Conservation (phyloP, 331 rosid genomes). For the Quercus phellos region DNA sequence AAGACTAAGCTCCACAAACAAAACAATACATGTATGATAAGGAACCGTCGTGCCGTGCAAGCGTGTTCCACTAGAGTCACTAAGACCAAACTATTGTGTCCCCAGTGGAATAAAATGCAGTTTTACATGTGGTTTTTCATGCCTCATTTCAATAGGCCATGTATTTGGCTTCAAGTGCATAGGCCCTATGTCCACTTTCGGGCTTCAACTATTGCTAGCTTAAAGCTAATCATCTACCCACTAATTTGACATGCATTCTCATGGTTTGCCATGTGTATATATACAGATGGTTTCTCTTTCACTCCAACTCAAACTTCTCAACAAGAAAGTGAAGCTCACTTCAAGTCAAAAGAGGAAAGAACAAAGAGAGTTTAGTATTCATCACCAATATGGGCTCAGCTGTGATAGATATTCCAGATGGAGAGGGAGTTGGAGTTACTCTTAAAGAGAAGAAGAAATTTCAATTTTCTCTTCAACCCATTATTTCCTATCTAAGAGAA, state of each 20-base stretch:
- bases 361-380: background rate
- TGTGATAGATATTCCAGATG: constrained; percentile 32
- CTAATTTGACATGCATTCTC: background rate
- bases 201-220: background rate
- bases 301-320: constrained; percentile 5
- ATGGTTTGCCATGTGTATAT: background rate
- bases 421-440: constrained; percentile 9
- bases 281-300: constrained; percentile 21
- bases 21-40: background rate
- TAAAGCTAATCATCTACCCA: background rate
- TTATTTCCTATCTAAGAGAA: constrained; percentile 10
- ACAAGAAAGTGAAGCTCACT: constrained; percentile 9
- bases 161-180: background rate
- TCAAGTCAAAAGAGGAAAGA: background rate
- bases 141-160: background rate
- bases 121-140: background rate
- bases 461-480: constrained; percentile 2
- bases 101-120: background rate
- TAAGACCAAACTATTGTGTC: background rate
- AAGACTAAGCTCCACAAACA: constrained; percentile 20
- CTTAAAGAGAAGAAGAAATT: constrained; percentile 4
- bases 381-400: constrained; percentile 35
- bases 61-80: constrained; percentile 63
- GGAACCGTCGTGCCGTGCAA: constrained; percentile 31
- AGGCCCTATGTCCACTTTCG: background rate